Evolutionary conservation across 1,284 basidiomycete genomes (phyloP).

Genomic region (Athelia sp.): DNA sequence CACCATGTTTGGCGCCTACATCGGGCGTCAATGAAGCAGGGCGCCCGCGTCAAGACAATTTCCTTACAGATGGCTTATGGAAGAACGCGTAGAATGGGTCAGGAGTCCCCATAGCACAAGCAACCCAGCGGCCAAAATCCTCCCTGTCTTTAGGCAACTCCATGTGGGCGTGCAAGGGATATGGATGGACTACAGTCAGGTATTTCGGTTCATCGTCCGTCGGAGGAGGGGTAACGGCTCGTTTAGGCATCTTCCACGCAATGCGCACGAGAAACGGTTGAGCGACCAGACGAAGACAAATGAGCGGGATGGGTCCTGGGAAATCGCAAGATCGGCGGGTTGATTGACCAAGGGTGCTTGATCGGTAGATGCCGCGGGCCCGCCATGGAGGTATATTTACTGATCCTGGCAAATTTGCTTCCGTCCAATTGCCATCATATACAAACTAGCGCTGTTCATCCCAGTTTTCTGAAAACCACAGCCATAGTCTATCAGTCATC

Average conservation of each 20-base stretch:
- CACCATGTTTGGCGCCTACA: slow-evolving; percentile 59
- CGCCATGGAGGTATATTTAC: too few species aligned
- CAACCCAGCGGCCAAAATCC: slow-evolving; percentile 59
- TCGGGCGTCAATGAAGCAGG: neutral
- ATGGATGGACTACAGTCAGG: slow-evolving; percentile 57
- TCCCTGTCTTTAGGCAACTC: slow-evolving; percentile 42
- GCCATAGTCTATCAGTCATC: too few species aligned
- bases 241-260: slow-evolving; percentile 46
- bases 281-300: too few species aligned
- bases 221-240: slow-evolving; percentile 50
- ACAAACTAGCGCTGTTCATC: too few species aligned
- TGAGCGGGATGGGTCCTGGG: too few species aligned
- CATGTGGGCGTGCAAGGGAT: slow-evolving; percentile 53
- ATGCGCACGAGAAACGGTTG: too few species aligned
- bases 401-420: too few species aligned
- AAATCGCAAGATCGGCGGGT: too few species aligned
- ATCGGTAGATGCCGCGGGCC: too few species aligned
- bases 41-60: neutral
- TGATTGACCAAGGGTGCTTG: too few species aligned
- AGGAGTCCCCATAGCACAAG: slow-evolving; percentile 39
- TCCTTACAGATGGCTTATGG: slow-evolving; percentile 60
- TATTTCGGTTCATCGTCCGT: slow-evolving; percentile 52
- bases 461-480: too few species aligned
- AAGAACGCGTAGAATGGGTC: slow-evolving; percentile 48
- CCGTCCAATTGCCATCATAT: too few species aligned